These are phyloP conservation scores for Xylaria nigripes DNA, from an alignment of 495 filamentous ascomycete genomes.

Conservation along the genomic window DNA sequence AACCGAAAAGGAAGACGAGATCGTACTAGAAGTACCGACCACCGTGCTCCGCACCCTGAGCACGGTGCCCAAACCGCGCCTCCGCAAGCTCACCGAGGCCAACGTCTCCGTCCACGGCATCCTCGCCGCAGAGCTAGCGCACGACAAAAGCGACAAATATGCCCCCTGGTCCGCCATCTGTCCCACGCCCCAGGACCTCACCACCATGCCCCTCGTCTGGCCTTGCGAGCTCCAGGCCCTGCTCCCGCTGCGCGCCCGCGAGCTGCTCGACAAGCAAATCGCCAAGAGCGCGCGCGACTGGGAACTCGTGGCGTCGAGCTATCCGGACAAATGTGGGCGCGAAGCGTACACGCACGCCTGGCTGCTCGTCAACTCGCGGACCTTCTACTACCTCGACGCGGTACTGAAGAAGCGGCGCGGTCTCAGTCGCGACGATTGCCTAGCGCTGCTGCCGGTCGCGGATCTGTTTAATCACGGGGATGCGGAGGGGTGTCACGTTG, in stretches of 20 bases:
- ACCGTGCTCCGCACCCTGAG: slow-evolving; percentile 53
- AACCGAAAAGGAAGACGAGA: slow-evolving; percentile 19
- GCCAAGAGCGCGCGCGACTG: slow-evolving; percentile 57
- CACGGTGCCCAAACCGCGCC: slow-evolving; percentile 45
- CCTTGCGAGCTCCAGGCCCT: slow-evolving; percentile 35
- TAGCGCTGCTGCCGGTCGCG: slow-evolving; percentile 75
- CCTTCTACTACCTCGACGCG: slow-evolving; percentile 62
- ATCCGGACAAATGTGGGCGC: slow-evolving; percentile 24
- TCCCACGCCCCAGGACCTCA: slow-evolving; percentile 53
- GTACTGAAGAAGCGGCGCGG: slow-evolving; percentile 38
- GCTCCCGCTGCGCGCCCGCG: slow-evolving; percentile 37
- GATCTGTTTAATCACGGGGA: slow-evolving; percentile 83
- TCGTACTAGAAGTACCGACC: slow-evolving; percentile 56
- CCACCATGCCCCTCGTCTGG: slow-evolving; percentile 67
- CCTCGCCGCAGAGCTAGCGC: slow-evolving; percentile 60
- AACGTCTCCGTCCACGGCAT: slow-evolving; percentile 56
- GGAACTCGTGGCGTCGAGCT: slow-evolving; percentile 45
- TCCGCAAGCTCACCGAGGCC: slow-evolving; percentile 25
- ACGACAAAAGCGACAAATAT: slow-evolving; percentile 30
- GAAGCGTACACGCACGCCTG: slow-evolving; percentile 60
- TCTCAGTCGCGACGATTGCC: slow-evolving; percentile 53
- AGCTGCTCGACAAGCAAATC: slow-evolving; percentile 53
- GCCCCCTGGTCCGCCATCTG: slow-evolving; percentile 60
- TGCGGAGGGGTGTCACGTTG: slow-evolving; percentile 51
- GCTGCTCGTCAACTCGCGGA: slow-evolving; percentile 76